Conservation (phyloP, 192 early-diverging fungal genomes). For the Lobosporangium transversale region DNA sequence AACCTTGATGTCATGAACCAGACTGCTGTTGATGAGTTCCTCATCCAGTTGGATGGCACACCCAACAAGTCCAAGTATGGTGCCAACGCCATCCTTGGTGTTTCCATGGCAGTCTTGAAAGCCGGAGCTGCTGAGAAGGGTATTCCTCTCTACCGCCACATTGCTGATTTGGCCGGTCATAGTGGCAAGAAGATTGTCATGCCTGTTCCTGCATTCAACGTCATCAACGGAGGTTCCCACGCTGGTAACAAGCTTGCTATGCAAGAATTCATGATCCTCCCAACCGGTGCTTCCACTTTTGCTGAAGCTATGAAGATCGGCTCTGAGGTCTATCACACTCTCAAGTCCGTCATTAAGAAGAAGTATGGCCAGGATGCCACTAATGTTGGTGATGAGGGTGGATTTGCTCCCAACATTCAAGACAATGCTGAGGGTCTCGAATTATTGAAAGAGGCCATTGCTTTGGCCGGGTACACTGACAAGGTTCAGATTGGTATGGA, state of each 20-base stretch:
- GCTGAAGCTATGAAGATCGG: conserved; percentile 98
- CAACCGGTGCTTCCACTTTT: conserved; percentile 92
- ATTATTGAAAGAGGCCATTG: conserved; percentile 89
- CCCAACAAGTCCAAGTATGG: conserved; percentile 96
- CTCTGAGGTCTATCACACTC: conserved; percentile 95
- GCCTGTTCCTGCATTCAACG: conserved; percentile 97
- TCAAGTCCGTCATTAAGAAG: conserved; percentile 97
- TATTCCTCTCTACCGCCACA: conserved; percentile 94
- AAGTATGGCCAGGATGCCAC: conserved; percentile 99
- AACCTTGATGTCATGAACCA: conserved; percentile 89
- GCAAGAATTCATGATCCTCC: conserved; percentile 99
- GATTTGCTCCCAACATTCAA: conserved; percentile 99
- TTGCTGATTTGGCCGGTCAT: conserved; percentile 85
- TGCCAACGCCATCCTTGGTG: conserved; percentile 98
- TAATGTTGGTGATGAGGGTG: conserved; percentile 99
- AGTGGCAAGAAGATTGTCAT: conserved; percentile 89
- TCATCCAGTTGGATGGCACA: conserved; percentile 93
- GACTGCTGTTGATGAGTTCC: conserved; percentile 88
- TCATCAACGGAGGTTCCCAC: conserved; percentile 99
- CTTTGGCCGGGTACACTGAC: conserved; percentile 93
- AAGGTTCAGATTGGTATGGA: conserved; percentile 99
- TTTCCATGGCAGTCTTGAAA: conserved; percentile 95
- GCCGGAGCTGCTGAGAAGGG: conserved; percentile 95
- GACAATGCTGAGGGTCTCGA: conserved; percentile 96
- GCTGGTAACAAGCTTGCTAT: conserved; percentile 99